Evolutionary conservation across 2,329 filamentous ascomycete genomes (phyloP).

Genomic region (Aaosphaeria pasadenensis): DNA sequence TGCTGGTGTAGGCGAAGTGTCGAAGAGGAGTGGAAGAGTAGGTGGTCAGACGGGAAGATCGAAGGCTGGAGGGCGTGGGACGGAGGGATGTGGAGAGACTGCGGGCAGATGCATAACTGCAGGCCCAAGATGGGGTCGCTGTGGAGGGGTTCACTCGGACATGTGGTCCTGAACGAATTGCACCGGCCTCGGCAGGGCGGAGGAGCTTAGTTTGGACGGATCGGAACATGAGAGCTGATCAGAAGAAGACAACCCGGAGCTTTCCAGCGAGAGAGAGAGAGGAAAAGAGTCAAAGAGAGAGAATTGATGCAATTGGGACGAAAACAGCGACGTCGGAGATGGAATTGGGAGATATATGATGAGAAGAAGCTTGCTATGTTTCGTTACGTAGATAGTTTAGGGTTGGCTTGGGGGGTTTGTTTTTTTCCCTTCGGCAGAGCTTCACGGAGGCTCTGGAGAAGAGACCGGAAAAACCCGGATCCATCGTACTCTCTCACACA

Average conservation of each 20-base stretch:
- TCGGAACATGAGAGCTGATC: constrained; percentile 29
- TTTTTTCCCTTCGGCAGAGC: too few species aligned
- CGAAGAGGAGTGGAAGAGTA: constrained; percentile 19
- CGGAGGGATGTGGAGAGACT: constrained; percentile 26
- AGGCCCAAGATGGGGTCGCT: constrained; percentile 3
- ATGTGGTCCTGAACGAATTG: constrained; percentile 34
- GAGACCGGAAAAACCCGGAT: too few species aligned
- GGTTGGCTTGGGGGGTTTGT: too few species aligned
- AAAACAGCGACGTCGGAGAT: not conserved
- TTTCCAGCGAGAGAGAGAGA: not conserved
- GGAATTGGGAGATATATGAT: not conserved
- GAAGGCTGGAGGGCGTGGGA: constrained; percentile 9
- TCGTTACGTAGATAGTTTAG: too few species aligned
- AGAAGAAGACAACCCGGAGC: not conserved
- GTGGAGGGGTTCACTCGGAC: constrained; percentile 29
- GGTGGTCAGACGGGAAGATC: constrained; percentile 10
- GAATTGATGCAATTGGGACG: not conserved
- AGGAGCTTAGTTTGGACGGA: constrained; percentile 28
- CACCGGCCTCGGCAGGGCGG: constrained; percentile 33
- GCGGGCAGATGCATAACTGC: constrained; percentile 14
- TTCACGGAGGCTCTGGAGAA: too few species aligned
- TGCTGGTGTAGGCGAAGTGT: constrained; percentile 30
- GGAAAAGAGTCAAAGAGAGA: not conserved
- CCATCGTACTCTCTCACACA: too few species aligned
- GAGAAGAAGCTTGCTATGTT: too few species aligned